These are phyloP conservation scores for Eutypa lata DNA, from an alignment of 2,329 filamentous ascomycete genomes.

Conservation along the genomic window DNA sequence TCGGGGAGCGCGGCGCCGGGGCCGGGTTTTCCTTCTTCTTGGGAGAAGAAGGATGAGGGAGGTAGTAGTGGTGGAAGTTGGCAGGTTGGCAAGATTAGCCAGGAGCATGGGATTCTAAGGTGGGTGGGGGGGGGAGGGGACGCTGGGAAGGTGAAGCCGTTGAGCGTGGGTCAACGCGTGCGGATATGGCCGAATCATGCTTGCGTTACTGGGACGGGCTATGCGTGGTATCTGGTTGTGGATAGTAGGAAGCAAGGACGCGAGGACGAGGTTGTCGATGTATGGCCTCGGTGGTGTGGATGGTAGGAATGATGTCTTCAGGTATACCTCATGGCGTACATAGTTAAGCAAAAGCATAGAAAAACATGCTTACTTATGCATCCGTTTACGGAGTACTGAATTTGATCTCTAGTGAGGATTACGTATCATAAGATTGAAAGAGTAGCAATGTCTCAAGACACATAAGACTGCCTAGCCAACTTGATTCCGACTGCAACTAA, in stretches of 20 bases:
- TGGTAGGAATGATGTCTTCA: constrained; percentile 47
- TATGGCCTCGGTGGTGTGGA: constrained; percentile 69
- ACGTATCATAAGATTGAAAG: too few relatives aligned
- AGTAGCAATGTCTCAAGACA: too few relatives aligned
- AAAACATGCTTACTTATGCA: too few relatives aligned
- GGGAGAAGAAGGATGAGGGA: constrained; percentile 30
- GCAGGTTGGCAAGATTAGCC: constrained; percentile 69
- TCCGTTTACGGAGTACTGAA: neutral
- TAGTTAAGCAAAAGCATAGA: too few relatives aligned
- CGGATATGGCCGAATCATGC: constrained; percentile 78
- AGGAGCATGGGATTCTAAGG: constrained; percentile 73
- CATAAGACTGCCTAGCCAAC: too few relatives aligned
- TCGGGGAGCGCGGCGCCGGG: constrained; percentile 30
- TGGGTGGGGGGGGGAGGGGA: constrained; percentile 50
- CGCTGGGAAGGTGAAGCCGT: constrained; percentile 40
- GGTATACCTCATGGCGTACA: neutral
- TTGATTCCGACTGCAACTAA: too few relatives aligned
- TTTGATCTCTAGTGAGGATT: neutral
- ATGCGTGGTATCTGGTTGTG: constrained; percentile 71
- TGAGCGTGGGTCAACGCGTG: constrained; percentile 64
- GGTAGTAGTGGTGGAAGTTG: constrained; percentile 49
- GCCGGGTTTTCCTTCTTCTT: constrained; percentile 36
- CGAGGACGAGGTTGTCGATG: constrained; percentile 65
- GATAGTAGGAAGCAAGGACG: constrained; percentile 55
- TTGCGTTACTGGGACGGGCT: constrained; percentile 70